Percentiles rank a stretch among this genome's conserved stretches.
Evolutionary conservation across 2,329 filamentous ascomycete genomes (phyloP).

Genomic region (Ceratocystis albifundus): DNA sequence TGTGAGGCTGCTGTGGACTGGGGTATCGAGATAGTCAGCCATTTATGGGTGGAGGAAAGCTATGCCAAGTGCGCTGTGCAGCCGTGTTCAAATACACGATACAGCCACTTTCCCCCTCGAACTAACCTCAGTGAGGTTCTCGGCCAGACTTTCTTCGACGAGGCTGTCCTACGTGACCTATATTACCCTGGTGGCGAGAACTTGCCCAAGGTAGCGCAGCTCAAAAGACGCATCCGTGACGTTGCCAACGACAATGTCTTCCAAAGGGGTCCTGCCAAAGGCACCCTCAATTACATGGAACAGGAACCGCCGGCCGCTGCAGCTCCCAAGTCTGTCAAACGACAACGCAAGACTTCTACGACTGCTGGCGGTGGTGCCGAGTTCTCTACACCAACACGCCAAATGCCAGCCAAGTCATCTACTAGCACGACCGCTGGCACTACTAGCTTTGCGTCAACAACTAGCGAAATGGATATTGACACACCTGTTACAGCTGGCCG

Average conservation of each 20-base stretch:
- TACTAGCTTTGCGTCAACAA: background rate
- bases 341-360: background rate
- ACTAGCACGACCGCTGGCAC: background rate
- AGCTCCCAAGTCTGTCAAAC: constrained; percentile 25
- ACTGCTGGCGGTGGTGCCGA: background rate
- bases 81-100: constrained; percentile 59
- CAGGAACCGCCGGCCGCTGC: constrained; percentile 22
- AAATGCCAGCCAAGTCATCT: background rate
- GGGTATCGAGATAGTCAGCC: constrained; percentile 82
- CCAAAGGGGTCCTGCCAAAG: constrained; percentile 37
- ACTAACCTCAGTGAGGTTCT: constrained; percentile 91
- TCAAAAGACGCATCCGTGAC: constrained; percentile 41
- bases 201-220: constrained; percentile 34
- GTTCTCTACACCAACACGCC: constrained; percentile 30
- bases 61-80: constrained; percentile 79
- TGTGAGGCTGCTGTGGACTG: constrained; percentile 85
- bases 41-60: constrained; percentile 94
- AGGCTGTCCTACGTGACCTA: constrained; percentile 46
- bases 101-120: constrained; percentile 73
- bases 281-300: constrained; percentile 35
- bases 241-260: constrained; percentile 42
- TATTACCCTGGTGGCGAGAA: constrained; percentile 56
- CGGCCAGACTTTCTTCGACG: constrained; percentile 73
- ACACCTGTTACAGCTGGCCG: constrained; percentile 65
- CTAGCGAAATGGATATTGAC: constrained; percentile 60